These are phyloP conservation scores for Nakazawaea ambrosiae DNA, from an alignment of 805 yeast species.

Conservation along the genomic window DNA sequence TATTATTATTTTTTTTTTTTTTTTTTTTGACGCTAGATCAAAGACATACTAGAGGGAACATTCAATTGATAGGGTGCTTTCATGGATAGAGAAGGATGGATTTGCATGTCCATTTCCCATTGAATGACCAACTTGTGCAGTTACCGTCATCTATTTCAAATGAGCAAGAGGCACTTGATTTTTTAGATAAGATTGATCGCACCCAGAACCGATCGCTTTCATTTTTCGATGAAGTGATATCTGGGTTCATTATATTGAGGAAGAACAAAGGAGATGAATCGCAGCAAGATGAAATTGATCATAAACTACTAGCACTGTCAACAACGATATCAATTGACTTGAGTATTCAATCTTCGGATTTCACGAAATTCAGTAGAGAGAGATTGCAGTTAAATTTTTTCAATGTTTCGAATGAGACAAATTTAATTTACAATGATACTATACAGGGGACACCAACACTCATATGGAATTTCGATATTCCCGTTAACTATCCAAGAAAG, in stretches of 20 bases:
- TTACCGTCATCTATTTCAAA: neutral
- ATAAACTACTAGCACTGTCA: neutral
- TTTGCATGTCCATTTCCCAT: constrained; percentile 9
- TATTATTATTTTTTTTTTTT: too few relatives aligned
- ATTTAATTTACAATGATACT: neutral
- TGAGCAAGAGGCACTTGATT: neutral
- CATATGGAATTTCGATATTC: constrained; percentile 10
- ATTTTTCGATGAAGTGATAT: constrained; percentile 7
- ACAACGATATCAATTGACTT: constrained; percentile 7
- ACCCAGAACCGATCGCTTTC: constrained; percentile 8
- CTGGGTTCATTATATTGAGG: constrained; percentile 6
- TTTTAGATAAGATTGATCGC: neutral
- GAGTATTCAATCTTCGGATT: constrained; percentile 7
- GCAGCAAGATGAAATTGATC: neutral
- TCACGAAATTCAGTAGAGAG: constrained; percentile 1
- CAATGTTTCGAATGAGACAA: constrained; percentile 1
- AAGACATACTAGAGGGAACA: too few relatives aligned
- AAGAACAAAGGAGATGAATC: neutral
- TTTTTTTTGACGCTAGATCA: too few relatives aligned
- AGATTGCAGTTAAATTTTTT: neutral
- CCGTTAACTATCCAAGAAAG: constrained; percentile 9
- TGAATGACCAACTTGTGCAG: neutral
- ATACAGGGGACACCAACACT: neutral
- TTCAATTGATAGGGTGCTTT: too few relatives aligned
- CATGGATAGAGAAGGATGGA: too few relatives aligned